Conservation (phyloP, 192 early-diverging fungal species). For the Paraglomus brasilianum region DNA sequence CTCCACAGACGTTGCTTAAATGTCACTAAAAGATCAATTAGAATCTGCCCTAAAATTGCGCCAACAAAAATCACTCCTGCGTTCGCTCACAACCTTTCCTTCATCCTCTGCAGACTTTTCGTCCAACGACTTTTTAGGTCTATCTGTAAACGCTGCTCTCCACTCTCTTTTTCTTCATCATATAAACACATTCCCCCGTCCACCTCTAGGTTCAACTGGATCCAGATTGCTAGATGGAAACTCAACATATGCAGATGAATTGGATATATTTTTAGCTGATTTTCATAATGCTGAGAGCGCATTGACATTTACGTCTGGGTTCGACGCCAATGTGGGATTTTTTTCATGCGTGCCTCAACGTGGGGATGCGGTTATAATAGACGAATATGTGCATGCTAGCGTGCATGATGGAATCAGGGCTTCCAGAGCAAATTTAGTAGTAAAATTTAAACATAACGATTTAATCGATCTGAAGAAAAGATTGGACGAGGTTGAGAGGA, state of each 20-base stretch:
- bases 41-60: conserved; percentile 36
- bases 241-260: conserved; percentile 55
- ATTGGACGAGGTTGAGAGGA: conserved; percentile 30
- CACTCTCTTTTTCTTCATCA: conserved; percentile 45
- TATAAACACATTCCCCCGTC: conserved; percentile 40
- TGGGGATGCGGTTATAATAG: conserved; percentile 65
- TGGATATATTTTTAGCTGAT: conserved; percentile 62
- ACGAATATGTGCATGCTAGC: conserved; percentile 76
- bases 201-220: conserved; percentile 72
- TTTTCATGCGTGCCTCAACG: conserved; percentile 66
- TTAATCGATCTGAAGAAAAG: conserved; percentile 48
- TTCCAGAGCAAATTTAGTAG: conserved; percentile 44
- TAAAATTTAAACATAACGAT: conserved; percentile 68
- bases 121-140: conserved; percentile 82
- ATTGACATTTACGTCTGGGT: conserved; percentile 83
- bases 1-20: too few species aligned
- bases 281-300: conserved; percentile 61
- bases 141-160: conserved; percentile 53
- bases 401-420: conserved; percentile 78
- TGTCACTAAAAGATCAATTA: conserved; percentile 35
- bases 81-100: conserved; percentile 48
- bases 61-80: conserved; percentile 36
- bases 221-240: conserved; percentile 76
- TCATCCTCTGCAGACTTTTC: conserved; percentile 62
- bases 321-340: conserved; percentile 77